Percentiles rank a stretch among this genome's conserved stretches.
phyloP scores from a whole-genome alignment of 192 early-diverging fungal species.

The Linnemannia schmuckeri region DNA sequence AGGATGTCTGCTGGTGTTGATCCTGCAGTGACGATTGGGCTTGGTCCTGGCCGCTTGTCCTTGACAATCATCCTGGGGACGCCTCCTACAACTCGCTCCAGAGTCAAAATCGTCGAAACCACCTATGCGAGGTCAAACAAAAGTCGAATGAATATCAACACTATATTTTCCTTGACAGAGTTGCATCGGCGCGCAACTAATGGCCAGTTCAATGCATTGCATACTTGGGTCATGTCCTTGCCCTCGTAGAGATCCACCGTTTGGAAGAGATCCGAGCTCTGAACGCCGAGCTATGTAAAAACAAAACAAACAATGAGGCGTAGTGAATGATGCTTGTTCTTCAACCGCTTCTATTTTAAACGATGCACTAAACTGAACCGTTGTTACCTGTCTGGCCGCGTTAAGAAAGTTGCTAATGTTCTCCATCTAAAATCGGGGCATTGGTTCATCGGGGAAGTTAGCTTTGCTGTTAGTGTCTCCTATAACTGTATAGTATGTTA shows the following conservation, averaged over 20 bases:
- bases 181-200: not conserved
- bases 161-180: not conserved
- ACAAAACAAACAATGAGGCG: constrained; percentile 1
- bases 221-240: constrained; percentile 78
- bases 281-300: constrained; percentile 72
- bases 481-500: not conserved
- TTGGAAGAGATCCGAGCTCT: constrained; percentile 82
- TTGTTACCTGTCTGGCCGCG: constrained; percentile 71
- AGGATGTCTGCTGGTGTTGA: constrained; percentile 21
- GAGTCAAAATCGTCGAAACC: constrained; percentile 79
- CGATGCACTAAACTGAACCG: not conserved
- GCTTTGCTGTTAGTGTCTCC: not conserved
- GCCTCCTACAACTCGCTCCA: constrained; percentile 72
- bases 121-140: constrained; percentile 58
- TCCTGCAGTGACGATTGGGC: constrained; percentile 24
- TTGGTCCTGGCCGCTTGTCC: constrained; percentile 48
- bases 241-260: constrained; percentile 86
- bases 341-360: not conserved
- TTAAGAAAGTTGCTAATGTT: constrained; percentile 83
- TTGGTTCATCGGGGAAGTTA: not conserved
- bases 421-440: constrained; percentile 75
- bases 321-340: not conserved
- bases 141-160: not conserved
- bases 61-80: constrained; percentile 28
- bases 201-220: not conserved